Evolutionary conservation across 352 stramenopile species (phyloP).

Genomic region (Phytopythium aichiense): DNA sequence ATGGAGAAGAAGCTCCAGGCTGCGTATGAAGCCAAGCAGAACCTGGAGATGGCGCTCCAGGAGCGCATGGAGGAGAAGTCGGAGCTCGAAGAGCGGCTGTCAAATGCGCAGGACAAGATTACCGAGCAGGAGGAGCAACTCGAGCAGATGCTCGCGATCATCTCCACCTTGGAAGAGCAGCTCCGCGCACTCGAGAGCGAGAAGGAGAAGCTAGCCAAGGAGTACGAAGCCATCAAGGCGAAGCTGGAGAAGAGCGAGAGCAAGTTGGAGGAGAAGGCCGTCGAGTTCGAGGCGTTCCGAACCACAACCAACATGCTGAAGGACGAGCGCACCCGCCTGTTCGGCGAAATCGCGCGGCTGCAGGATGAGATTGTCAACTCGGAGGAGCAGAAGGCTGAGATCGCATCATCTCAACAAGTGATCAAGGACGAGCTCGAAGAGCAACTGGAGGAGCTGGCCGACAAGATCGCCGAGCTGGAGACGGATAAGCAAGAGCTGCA

Average conservation of each 20-base stretch:
- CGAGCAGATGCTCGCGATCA: slow-evolving; percentile 50
- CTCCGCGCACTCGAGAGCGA: slow-evolving; percentile 37
- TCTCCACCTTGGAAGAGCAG: slow-evolving; percentile 46
- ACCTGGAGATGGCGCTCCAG: slow-evolving; percentile 42
- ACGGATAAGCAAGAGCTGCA: slow-evolving; percentile 44
- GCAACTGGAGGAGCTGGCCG: slow-evolving; percentile 48
- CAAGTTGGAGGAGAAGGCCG: slow-evolving; percentile 55
- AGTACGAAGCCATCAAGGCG: slow-evolving; percentile 36
- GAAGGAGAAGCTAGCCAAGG: slow-evolving; percentile 41
- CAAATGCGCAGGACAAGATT: slow-evolving; percentile 42
- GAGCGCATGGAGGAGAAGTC: slow-evolving; percentile 44
- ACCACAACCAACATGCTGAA: slow-evolving; percentile 60
- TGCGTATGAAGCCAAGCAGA: slow-evolving; percentile 55
- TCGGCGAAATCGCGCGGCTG: slow-evolving; percentile 49
- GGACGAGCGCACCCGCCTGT: slow-evolving; percentile 47
- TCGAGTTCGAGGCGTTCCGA: slow-evolving; percentile 58
- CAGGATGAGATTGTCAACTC: slow-evolving; percentile 44
- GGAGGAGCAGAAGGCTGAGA: slow-evolving; percentile 36
- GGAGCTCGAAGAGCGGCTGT: slow-evolving; percentile 42
- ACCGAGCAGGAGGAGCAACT: slow-evolving; percentile 47
- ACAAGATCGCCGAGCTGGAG: slow-evolving; percentile 59
- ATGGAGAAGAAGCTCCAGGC: slow-evolving; percentile 65
- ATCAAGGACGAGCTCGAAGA: slow-evolving; percentile 51
- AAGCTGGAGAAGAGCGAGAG: slow-evolving; percentile 46
- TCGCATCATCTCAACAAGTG: slow-evolving; percentile 41